Base-by-base conservation (phyloP, 192 early-diverging fungal genomes). In the Coemansia sp. region DNA sequence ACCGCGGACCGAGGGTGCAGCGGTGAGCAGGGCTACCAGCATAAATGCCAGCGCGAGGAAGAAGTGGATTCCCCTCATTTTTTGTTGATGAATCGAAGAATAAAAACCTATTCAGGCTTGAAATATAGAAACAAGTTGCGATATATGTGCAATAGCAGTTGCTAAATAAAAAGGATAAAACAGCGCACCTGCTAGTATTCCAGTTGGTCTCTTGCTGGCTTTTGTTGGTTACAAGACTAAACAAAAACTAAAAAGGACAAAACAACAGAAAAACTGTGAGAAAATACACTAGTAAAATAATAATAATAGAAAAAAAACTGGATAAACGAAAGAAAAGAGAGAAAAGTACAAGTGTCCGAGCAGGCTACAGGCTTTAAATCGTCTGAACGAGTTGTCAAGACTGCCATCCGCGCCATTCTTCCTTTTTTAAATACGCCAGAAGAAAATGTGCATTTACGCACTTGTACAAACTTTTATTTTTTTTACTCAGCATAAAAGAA, bases 31-130 rank as follows among this genome's bases (percentile, higher is more conserved):
- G 36, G 81, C 75, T 69, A 83, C 69, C 65, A 78, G 42, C 60
- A 71, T 64, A 32, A 75, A 50, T 25, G 73, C 76, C 63, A 81
- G 72, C 69, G 78, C 67, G 40, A 81, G 66, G 78, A 81, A 75
- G 73, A 75, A 75, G 69, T 63, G 59, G 31, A 66, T 58, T 66
- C 67, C 61, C 73, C 63, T 81, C 78, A 81, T 81, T 61, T 51
- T 52, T 30, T 58, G 16, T 60, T 48, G 16, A 45, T 58, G 38
- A 49, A 58, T 36, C 40, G 30, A 57, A n/a, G 52, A 31, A 28
- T 55, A 45, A 36, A 14, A 45, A 45, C 11, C 42, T 45, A 45
- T 16, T 14, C 3, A 45, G 16, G 56, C 29, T 22, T 18, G 33
- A 59, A 34, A 16, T 38, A 33, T 4, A 33, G 32, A 16, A 59